Evolutionary conservation across 352 stramenopile species (phyloP).

Genomic region (Stramenopiles sp.): DNA sequence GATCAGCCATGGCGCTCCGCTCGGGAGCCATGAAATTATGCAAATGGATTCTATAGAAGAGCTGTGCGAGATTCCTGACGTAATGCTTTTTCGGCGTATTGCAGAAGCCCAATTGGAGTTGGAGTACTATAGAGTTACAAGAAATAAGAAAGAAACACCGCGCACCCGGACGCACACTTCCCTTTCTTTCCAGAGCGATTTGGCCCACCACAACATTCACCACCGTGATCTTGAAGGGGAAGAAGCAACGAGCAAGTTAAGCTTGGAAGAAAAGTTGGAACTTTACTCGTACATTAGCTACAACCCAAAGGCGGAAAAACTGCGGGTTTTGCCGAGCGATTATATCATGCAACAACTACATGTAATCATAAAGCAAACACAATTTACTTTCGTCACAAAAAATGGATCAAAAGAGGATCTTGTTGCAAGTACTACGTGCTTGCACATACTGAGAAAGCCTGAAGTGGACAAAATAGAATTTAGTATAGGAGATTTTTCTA

Average conservation of each 20-base stretch:
- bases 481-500: neutral
- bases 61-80: neutral
- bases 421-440: neutral
- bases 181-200: neutral
- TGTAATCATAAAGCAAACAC: neutral
- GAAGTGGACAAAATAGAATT: constrained; percentile 6
- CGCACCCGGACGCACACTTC: neutral
- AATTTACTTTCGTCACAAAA: neutral
- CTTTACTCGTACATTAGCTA: neutral
- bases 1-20: neutral
- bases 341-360: neutral
- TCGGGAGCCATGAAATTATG: neutral
- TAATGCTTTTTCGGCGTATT: neutral
- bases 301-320: neutral
- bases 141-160: neutral
- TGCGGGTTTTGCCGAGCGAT: neutral
- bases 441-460: neutral
- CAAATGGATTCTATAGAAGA: neutral
- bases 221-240: neutral
- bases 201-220: neutral
- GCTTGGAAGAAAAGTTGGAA: neutral
- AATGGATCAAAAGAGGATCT: neutral
- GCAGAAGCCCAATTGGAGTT: neutral
- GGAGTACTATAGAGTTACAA: neutral
- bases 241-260: neutral